Base-by-base conservation (phyloP, 148 eudicot genomes). In the Camellia sinensis region DNA sequence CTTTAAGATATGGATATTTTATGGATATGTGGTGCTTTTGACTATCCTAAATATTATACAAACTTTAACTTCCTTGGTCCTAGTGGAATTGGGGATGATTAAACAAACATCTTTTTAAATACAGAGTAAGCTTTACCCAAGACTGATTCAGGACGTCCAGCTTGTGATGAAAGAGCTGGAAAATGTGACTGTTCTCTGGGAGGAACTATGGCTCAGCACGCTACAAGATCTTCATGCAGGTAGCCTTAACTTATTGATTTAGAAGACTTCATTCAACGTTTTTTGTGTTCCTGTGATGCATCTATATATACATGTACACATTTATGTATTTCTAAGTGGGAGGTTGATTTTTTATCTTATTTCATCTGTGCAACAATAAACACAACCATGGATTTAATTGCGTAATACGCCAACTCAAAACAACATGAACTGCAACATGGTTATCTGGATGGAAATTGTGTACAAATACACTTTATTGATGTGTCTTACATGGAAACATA, bases 221-320 rank as follows among this genome's bases (percentile, higher is more conserved):
- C 91, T 96, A 56, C 99, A 93, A 87, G 98, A 96, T 87, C 97
- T 96, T 84, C 99, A 94, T 86, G 88, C 93, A 92, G 99, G 99
- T 96, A 89, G 60, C 76, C 79, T 79, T 79, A 59, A 62, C 82
- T 61, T 62, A 43, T 72, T 68, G 43, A 56, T 67, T 17, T 5
- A 14, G 67, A 59, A 19, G 21, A 44, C 69, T 81, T 60, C 60
- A 11, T 45, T 52, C 21, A 17, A 63, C 29, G 15, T 19, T n/a
- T 37, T 66, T 21, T 52, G 22, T 52, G 19, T 29, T 45, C 29
- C 71, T 48, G 6, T 77, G 60, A 63, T 60, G 17, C 17, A 64
- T 63, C 56, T 64, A 2, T 66, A 46, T 3, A 6, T 60, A 61
- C 29, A 29, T 11, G 54, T 7, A 18, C 67, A 59, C 60, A 60